These are phyloP conservation scores for Microdochium nivale DNA, from an alignment of 2,329 filamentous ascomycete species.

Conservation along the genomic window DNA sequence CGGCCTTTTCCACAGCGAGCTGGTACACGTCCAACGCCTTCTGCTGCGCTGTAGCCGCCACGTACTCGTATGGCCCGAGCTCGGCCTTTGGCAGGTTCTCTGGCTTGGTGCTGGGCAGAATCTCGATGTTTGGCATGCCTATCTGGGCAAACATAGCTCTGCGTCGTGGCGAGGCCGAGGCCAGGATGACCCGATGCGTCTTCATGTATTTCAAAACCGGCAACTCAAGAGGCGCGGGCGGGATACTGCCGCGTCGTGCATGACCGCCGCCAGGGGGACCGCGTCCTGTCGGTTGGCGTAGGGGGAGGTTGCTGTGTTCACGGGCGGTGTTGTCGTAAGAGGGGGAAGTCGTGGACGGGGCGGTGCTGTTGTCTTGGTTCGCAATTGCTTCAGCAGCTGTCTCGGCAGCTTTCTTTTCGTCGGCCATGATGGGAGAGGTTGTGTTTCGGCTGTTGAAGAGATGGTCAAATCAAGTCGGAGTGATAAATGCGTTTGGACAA, in stretches of 20 bases:
- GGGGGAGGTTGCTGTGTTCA: slow-evolving; percentile 21
- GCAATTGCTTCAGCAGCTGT: slow-evolving; percentile 11
- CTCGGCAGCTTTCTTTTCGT: slow-evolving; percentile 9
- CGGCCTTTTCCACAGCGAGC: slow-evolving; percentile 27
- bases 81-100: slow-evolving; percentile 74
- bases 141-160: slow-evolving; percentile 76
- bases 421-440: slow-evolving; percentile 8
- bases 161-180: slow-evolving; percentile 79
- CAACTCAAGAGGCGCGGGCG: slow-evolving; percentile 62
- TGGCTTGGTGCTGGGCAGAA: slow-evolving; percentile 72
- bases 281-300: slow-evolving; percentile 10
- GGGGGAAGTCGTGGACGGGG: slow-evolving; percentile 24
- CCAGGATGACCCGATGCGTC: slow-evolving; percentile 76
- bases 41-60: slow-evolving; percentile 72
- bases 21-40: slow-evolving; percentile 72
- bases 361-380: slow-evolving; percentile 13
- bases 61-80: slow-evolving; percentile 81
- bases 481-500: not conserved
- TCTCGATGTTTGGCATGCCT: slow-evolving; percentile 73
- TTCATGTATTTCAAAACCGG: slow-evolving; percentile 72
- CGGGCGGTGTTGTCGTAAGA: slow-evolving; percentile 33
- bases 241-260: slow-evolving; percentile 14
- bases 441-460: not conserved
- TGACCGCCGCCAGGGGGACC: slow-evolving; percentile 6
- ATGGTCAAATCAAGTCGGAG: no score